These are phyloP conservation scores for Striga hermonthica DNA, from an alignment of 305 asterid genomes.

Conservation along the genomic window DNA sequence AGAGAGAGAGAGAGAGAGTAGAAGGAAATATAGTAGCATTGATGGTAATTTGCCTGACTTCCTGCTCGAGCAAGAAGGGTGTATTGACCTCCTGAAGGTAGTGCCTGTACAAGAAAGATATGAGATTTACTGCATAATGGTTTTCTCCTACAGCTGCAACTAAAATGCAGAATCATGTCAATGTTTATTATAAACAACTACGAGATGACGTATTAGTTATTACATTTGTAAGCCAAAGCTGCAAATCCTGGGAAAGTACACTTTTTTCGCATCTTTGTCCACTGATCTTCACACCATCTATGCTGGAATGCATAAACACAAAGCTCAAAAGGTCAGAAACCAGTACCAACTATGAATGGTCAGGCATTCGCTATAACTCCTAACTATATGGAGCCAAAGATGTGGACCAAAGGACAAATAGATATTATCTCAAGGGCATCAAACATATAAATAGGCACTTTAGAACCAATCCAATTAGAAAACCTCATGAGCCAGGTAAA, in stretches of 20 bases:
- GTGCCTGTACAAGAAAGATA: conserved; percentile 51
- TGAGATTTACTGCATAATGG: conserved; percentile 1
- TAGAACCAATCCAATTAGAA: too few species aligned
- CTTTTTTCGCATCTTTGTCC: conserved; percentile 95
- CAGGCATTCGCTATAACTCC: too few species aligned
- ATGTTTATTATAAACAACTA: background rate
- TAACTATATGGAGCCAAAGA: too few species aligned
- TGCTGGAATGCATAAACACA: conserved; percentile 42
- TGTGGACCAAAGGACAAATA: too few species aligned
- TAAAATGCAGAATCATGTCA: conserved; percentile 10
- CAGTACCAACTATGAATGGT: too few species aligned
- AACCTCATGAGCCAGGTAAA: too few species aligned
- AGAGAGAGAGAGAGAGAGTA: background rate
- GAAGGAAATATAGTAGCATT: background rate
- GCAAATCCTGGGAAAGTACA: conserved; percentile 93
- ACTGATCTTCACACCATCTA: conserved; percentile 53
- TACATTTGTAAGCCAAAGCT: conserved; percentile 97
- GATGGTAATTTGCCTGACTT: conserved; percentile 56
- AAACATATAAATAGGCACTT: too few species aligned
- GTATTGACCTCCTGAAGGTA: conserved; percentile 65
- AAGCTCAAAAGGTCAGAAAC: background rate
- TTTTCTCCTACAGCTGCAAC: conserved; percentile 16
- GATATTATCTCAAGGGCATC: too few species aligned
- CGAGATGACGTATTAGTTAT: conserved; percentile 13
- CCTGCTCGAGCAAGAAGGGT: conserved; percentile 98